These are phyloP conservation scores for Aspergillus glaucus DNA, from an alignment of 2,329 filamentous ascomycete species.

Conservation along the genomic window DNA sequence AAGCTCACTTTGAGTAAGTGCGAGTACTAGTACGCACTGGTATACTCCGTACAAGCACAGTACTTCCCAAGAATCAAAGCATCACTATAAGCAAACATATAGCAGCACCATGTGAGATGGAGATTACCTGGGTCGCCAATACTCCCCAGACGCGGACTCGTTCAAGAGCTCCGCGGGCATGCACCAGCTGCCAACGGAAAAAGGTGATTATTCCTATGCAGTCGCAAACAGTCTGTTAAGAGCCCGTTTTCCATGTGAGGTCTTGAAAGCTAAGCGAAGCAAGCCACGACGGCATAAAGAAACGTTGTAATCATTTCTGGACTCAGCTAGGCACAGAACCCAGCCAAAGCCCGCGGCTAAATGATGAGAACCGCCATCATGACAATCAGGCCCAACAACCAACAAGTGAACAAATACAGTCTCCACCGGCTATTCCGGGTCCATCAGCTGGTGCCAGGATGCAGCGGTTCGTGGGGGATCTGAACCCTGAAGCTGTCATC, in stretches of 20 bases:
- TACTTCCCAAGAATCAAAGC: too few species aligned
- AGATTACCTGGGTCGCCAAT: slow-evolving; percentile 30
- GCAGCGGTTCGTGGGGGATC: slow-evolving; percentile 35
- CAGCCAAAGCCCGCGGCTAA: neutral
- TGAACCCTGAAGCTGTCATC: slow-evolving; percentile 37
- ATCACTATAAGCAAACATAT: neutral
- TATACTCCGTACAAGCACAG: too few species aligned
- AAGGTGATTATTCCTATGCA: slow-evolving; percentile 16
- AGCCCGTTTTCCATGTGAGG: neutral
- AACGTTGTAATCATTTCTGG: slow-evolving; percentile 26
- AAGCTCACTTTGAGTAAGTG: neutral
- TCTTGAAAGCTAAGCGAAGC: neutral
- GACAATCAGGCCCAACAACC: neutral
- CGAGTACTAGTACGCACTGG: too few species aligned
- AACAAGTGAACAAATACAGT: neutral
- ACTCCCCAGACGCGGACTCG: slow-evolving; percentile 28
- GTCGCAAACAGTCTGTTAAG: too few species aligned
- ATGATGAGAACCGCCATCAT: slow-evolving; percentile 1
- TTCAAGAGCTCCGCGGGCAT: slow-evolving; percentile 24
- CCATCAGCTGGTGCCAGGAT: slow-evolving; percentile 10
- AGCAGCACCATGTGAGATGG: slow-evolving; percentile 15
- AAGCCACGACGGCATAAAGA: slow-evolving; percentile 13
- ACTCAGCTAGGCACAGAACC: slow-evolving; percentile 7
- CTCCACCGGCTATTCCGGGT: slow-evolving; percentile 2
- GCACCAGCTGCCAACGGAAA: slow-evolving; percentile 25